Conservation (phyloP, 805 yeast genomes). For the Jamesozyma lodderae region DNA sequence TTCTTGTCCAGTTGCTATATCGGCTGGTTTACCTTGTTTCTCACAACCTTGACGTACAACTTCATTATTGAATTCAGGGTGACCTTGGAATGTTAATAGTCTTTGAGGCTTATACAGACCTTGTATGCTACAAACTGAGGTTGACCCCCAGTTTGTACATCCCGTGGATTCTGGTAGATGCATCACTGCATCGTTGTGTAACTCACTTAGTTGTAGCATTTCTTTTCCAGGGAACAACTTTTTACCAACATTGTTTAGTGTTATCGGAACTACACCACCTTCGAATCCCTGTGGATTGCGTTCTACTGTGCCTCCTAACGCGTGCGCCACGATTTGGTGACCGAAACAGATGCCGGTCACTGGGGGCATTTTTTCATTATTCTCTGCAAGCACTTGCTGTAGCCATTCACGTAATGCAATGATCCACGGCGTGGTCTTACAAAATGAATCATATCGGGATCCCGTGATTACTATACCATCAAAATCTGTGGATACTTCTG, state of each 20-base stretch:
- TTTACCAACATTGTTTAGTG: slow-evolving; percentile 33
- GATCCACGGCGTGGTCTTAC: slow-evolving; percentile 34
- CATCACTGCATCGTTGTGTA: slow-evolving; percentile 51
- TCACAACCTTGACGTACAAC: slow-evolving; percentile 10
- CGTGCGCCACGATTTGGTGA: slow-evolving; percentile 67
- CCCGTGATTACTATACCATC: slow-evolving; percentile 41
- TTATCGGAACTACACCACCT: slow-evolving; percentile 47
- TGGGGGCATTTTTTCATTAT: slow-evolving; percentile 31
- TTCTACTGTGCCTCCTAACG: slow-evolving; percentile 52
- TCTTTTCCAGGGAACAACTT: slow-evolving; percentile 15
- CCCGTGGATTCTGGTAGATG: slow-evolving; percentile 36
- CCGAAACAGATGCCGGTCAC: slow-evolving; percentile 77
- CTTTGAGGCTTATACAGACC: slow-evolving; percentile 49
- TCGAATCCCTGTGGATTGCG: slow-evolving; percentile 67
- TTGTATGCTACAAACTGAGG: slow-evolving; percentile 51
- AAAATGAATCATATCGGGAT: slow-evolving; percentile 39
- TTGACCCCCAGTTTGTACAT: slow-evolving; percentile 41
- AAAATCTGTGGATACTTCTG: slow-evolving; percentile 7
- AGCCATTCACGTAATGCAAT: slow-evolving; percentile 32
- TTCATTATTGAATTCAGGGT: slow-evolving; percentile 63
- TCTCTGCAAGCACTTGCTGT: slow-evolving; percentile 8
- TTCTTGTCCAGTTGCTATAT: no score
- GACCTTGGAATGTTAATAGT: slow-evolving; percentile 74
- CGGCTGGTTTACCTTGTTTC: neutral
- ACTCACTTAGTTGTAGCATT: slow-evolving; percentile 38